Base-by-base conservation (phyloP, 805 yeast species). In the Candida cerambycidarum region DNA sequence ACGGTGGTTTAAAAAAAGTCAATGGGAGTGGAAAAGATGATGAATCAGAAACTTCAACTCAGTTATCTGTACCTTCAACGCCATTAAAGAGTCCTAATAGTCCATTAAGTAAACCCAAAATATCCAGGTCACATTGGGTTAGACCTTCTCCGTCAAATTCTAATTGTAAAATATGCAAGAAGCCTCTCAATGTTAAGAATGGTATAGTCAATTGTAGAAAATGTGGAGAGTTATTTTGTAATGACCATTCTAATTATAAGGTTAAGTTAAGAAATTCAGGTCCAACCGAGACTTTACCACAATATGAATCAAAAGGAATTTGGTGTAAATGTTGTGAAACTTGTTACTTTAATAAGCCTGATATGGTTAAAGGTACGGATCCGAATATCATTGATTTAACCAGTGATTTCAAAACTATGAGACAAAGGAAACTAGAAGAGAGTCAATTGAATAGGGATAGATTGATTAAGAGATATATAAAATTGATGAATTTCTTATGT, bases 201-300 rank as follows among this genome's bases (percentile, higher is more conserved):
- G 87, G 85, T 0, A 61, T 73, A 2, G 78, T 79, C 5, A 83
- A 88, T 57, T 87, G 96, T 61, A 65, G 92, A 17, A 77, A 76
- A 50, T 89, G 96, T 63, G 96, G 96, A 0, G 55, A 68, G 18
- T 58, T 89, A 13, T 87, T 63, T 56, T 89, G 97, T 58, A 74
- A 75, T 45, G 61, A 58, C 21, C 96, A 89, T 62, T 69, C 89
- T 3, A 57, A 65, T 39, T 80, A 70, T 51, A 67, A 73, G 40
- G 71, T 80, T 34, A 77, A 73, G 52, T 62, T 89, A 13, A 61
- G 75, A 46, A 52, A 59, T n/a, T 49, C 52, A 1, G 15, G 5
- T 6, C 79, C 83, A 0, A 51, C 65, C 8, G 76, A 76, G 46
- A 66, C 76, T 0, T 42, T 46, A 0, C 65, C 71, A 1, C 52